Evolutionary conservation across 108 stramenopile species (phyloP).

Genomic region (Nitzschia palea): DNA sequence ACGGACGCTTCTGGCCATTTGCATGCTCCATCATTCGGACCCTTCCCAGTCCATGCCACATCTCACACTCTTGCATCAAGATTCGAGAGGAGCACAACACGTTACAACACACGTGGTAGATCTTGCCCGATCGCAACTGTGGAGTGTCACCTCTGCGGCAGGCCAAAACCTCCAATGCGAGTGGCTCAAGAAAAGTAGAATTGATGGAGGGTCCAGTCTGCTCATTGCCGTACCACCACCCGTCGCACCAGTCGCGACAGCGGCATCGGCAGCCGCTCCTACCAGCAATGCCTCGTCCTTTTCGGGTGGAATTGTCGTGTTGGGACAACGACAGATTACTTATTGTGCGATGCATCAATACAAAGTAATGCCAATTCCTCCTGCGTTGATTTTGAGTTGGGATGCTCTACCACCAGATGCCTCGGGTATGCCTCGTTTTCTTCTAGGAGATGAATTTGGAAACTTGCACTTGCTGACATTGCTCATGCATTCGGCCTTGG

Average conservation of each 20-base stretch:
- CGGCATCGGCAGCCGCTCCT: conserved; percentile 15
- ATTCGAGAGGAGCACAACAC: conserved; percentile 70
- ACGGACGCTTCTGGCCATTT: conserved; percentile 55
- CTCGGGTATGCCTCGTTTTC: conserved; percentile 57
- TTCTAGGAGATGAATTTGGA: conserved; percentile 89
- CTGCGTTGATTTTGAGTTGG: conserved; percentile 42
- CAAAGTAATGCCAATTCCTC: conserved; percentile 68
- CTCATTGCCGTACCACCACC: conserved; percentile 69
- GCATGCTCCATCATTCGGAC: conserved; percentile 55
- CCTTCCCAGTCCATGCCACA: conserved; percentile 49
- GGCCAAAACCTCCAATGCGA: conserved; percentile 8
- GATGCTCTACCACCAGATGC: conserved; percentile 50
- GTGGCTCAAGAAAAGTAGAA: conserved; percentile 47
- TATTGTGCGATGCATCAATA: conserved; percentile 48
- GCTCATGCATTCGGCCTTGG: conserved; percentile 33
- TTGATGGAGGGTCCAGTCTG: conserved; percentile 72
- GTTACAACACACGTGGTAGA: conserved; percentile 64
- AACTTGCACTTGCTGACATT: conserved; percentile 81
- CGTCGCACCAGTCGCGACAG: conserved; percentile 25
- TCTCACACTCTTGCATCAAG: conserved; percentile 74
- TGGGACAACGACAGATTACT: conserved; percentile 81
- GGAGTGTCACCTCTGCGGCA: conserved; percentile 23
- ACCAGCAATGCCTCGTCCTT: not conserved
- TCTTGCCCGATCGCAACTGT: conserved; percentile 45
- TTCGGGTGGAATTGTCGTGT: conserved; percentile 71